These are phyloP conservation scores for Stipa capillata DNA, from an alignment of 176 grass and related monocot species.

Conservation along the genomic window DNA sequence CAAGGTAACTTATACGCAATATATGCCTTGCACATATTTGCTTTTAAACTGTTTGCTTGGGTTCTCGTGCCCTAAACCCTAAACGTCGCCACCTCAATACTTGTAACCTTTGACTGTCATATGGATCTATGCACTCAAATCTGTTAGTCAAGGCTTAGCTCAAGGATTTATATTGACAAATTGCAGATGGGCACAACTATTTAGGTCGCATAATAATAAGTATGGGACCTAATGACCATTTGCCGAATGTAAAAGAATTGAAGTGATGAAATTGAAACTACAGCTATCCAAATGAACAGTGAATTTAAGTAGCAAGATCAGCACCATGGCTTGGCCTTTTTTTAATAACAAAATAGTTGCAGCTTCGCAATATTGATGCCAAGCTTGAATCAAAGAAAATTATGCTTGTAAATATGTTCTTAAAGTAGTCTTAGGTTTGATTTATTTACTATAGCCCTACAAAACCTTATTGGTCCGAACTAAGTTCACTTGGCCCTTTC, in stretches of 20 bases:
- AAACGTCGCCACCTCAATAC: no score
- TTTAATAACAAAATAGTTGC: not conserved
- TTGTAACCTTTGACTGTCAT: no score
- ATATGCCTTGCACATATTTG: not conserved
- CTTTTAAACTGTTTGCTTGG: not conserved
- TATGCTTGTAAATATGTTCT: not conserved
- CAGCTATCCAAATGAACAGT: not conserved
- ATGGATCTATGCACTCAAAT: not conserved
- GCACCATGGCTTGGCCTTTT: not conserved
- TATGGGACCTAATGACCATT: not conserved
- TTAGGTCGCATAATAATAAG: not conserved
- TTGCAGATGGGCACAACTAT: not conserved
- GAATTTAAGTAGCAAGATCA: not conserved
- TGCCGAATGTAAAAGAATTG: not conserved
- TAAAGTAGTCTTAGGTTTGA: not conserved
- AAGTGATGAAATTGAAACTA: slow-evolving; percentile 19
- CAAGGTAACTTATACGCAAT: not conserved
- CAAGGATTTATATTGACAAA: slow-evolving; percentile 3
- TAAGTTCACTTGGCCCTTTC: not conserved
- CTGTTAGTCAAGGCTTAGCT: not conserved
- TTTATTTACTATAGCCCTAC: not conserved
- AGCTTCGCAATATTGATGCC: not conserved
- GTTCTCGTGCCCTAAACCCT: slow-evolving; percentile 5
- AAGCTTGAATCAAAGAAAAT: not conserved
- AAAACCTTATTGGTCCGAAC: not conserved